Conservation (phyloP, 2,329 filamentous ascomycete species). For the Monosporascus ibericus region DNA sequence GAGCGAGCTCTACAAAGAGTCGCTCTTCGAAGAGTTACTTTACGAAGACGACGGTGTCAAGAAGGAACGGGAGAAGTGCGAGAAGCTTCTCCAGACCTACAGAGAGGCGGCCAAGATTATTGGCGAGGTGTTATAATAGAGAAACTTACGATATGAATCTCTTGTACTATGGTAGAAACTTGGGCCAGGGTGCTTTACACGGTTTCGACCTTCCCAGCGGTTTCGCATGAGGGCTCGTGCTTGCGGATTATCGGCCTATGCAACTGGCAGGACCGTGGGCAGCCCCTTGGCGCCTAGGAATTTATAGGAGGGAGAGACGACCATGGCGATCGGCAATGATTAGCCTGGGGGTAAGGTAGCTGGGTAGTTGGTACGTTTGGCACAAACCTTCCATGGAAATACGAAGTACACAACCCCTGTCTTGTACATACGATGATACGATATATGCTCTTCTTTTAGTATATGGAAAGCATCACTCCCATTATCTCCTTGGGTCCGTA, state of each 20-base stretch:
- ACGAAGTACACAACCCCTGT: too few relatives aligned
- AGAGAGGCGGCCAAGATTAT: conserved; percentile 98
- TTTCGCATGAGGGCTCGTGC: neutral
- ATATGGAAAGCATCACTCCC: neutral
- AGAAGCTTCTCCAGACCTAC: conserved; percentile 91
- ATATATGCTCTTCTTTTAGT: neutral
- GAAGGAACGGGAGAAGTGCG: conserved; percentile 96
- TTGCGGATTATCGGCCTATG: too few relatives aligned
- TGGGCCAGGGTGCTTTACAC: neutral
- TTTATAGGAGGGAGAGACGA: too few relatives aligned
- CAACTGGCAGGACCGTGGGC: too few relatives aligned
- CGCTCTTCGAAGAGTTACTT: conserved; percentile 82
- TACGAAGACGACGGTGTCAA: conserved; percentile 98
- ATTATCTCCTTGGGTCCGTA: too few relatives aligned
- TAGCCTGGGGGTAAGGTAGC: too few relatives aligned
- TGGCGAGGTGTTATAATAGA: conserved; percentile 74
- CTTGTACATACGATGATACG: too few relatives aligned
- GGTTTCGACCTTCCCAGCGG: too few relatives aligned
- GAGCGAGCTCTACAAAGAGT: conserved; percentile 89
- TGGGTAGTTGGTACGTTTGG: too few relatives aligned
- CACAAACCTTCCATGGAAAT: too few relatives aligned
- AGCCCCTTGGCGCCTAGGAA: too few relatives aligned
- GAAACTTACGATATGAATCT: neutral
- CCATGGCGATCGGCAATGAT: too few relatives aligned
- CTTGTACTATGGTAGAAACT: conserved; percentile 3